These are phyloP conservation scores for Coemansia guatemalensis DNA, from an alignment of 192 early-diverging fungal species.

Conservation along the genomic window DNA sequence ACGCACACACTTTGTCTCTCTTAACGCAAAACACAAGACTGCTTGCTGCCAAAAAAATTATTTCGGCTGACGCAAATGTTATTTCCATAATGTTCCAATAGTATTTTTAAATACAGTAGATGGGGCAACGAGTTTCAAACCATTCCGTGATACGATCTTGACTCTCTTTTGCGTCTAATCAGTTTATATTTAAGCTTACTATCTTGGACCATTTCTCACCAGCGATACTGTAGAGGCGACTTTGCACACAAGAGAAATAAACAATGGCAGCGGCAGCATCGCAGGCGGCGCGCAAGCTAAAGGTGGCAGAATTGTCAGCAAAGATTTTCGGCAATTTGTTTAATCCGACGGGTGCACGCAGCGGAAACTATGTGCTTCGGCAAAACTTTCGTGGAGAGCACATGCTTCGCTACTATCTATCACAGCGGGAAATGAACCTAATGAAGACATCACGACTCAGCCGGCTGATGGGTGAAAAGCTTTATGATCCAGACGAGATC, in stretches of 20 bases:
- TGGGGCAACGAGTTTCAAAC: too few relatives aligned
- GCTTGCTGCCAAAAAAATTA: too few relatives aligned
- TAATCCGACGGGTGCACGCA: conserved; percentile 67
- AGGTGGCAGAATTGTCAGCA: conserved; percentile 60
- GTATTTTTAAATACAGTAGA: too few relatives aligned
- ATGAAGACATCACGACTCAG: conserved; percentile 28
- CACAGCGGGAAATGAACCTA: conserved; percentile 41
- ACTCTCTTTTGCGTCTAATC: neutral
- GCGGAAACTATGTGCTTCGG: conserved; percentile 72
- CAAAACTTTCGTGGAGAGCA: conserved; percentile 67
- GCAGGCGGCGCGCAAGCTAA: conserved; percentile 31
- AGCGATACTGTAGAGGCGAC: neutral
- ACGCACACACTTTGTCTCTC: too few relatives aligned
- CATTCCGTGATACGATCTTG: neutral
- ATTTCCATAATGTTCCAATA: too few relatives aligned
- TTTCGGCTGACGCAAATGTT: too few relatives aligned
- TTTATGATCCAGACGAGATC: conserved; percentile 61
- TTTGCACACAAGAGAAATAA: neutral
- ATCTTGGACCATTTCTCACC: too few relatives aligned
- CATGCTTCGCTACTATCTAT: conserved; percentile 68
- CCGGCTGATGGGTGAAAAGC: conserved; percentile 31
- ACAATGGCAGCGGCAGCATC: conserved; percentile 25
- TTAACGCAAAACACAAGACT: too few relatives aligned
- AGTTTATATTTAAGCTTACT: too few relatives aligned
- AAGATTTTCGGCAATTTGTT: conserved; percentile 68